Conservation (phyloP, 1,284 basidiomycete species). For the Microbotryum intermedium region DNA sequence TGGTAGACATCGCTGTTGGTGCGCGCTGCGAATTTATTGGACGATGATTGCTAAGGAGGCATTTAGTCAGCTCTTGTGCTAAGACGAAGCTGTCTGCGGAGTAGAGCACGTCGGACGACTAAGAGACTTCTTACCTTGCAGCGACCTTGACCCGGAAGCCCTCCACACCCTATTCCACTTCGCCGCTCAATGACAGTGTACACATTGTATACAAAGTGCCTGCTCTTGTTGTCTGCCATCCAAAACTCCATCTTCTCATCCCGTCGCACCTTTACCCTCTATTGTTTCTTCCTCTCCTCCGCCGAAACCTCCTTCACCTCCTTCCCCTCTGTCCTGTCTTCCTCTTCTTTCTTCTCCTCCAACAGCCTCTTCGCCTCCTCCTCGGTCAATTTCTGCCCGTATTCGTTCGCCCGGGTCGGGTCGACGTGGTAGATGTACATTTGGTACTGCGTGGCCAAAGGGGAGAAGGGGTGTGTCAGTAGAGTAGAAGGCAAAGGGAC, state of each 20-base stretch:
- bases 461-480: background rate
- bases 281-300: constrained; percentile 2
- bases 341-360: constrained; percentile 1
- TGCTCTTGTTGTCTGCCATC: background rate
- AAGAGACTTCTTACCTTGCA: no score
- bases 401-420: constrained; percentile 88
- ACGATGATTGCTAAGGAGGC: no score
- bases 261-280: constrained; percentile 2
- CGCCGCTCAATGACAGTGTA: no score
- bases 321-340: background rate
- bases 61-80: no score
- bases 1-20: no score
- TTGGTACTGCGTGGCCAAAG: constrained; percentile 24
- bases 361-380: constrained; percentile 16
- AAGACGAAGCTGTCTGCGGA: no score
- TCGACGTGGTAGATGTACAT: constrained; percentile 67
- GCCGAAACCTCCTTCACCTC: background rate
- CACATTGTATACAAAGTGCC: no score
- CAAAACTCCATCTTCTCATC: background rate
- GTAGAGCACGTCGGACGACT: no score
- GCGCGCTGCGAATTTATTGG: no score
- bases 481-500: background rate
- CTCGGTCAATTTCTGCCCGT: constrained; percentile 48
- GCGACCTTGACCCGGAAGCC: no score
- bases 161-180: no score